phyloP scores from a whole-genome alignment of 148 eudicot genomes.

The Beta vulgaris region DNA sequence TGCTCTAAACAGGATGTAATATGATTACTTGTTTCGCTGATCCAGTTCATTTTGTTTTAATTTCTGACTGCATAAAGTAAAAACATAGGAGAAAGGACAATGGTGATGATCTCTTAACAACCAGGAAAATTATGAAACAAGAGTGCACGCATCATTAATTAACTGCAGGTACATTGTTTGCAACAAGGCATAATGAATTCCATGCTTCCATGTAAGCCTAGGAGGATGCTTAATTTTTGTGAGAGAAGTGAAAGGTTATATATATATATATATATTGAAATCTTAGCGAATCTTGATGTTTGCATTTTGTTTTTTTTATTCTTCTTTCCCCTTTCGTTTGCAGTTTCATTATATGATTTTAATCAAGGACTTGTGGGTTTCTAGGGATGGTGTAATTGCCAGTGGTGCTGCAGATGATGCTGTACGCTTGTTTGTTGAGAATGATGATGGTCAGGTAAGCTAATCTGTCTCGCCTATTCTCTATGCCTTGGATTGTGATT shows the following conservation, averaged over 20 bases:
- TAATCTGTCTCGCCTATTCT: conserved; percentile 7
- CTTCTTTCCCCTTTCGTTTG: not conserved
- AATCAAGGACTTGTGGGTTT: conserved; percentile 21
- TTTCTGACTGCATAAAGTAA: too few species aligned
- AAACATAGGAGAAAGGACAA: too few species aligned
- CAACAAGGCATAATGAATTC: too few species aligned
- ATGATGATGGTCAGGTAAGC: conserved; percentile 57
- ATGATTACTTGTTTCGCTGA: too few species aligned
- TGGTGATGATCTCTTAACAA: too few species aligned
- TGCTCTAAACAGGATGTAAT: too few species aligned
- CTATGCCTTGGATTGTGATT: not conserved
- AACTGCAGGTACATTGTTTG: too few species aligned
- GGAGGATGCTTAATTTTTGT: too few species aligned
- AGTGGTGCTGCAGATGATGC: conserved; percentile 97
- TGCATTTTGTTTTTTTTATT: not conserved
- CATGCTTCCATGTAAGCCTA: not conserved
- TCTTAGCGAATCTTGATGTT: not conserved
- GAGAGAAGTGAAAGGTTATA: too few species aligned
- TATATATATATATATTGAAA: not conserved
- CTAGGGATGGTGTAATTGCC: conserved; percentile 83
- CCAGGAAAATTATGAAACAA: too few species aligned
- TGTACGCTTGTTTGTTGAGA: conserved; percentile 78
- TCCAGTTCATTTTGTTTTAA: too few species aligned
- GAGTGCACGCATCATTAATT: too few species aligned
- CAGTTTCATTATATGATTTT: not conserved